Percentiles rank a stretch among this genome's conserved stretches.
These are phyloP conservation scores for Aspergillus awamori DNA, from an alignment of 2,329 filamentous ascomycete species.

Conservation along the genomic window DNA sequence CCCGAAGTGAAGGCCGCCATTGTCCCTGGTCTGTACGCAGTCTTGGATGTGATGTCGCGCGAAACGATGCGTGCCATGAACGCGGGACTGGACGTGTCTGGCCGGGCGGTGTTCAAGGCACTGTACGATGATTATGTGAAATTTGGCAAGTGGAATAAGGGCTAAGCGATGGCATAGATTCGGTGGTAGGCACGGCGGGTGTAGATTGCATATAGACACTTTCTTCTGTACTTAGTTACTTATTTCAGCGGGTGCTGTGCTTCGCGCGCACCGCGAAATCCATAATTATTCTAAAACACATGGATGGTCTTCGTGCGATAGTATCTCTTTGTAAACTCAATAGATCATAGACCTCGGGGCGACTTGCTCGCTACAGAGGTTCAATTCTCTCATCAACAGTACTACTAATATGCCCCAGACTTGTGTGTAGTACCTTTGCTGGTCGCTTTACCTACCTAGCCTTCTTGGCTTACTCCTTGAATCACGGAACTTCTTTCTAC, in stretches of 20 bases:
- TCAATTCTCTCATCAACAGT: too few relatives aligned
- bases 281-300: too few relatives aligned
- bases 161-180: constrained; percentile 27
- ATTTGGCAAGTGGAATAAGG: constrained; percentile 53
- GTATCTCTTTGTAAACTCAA: too few relatives aligned
- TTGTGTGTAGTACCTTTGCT: too few relatives aligned
- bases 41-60: constrained; percentile 56
- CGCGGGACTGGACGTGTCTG: constrained; percentile 54
- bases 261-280: too few relatives aligned
- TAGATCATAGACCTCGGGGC: too few relatives aligned
- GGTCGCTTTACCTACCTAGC: too few relatives aligned
- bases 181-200: background rate
- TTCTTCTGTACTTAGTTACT: constrained; percentile 2
- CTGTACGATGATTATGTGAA: constrained; percentile 57
- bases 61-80: constrained; percentile 56
- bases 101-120: constrained; percentile 56
- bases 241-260: background rate
- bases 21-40: constrained; percentile 55
- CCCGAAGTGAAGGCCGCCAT: constrained; percentile 57
- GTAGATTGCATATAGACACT: background rate
- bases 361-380: too few relatives aligned
- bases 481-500: too few relatives aligned
- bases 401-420: too few relatives aligned
- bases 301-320: too few relatives aligned
- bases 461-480: too few relatives aligned